Evolutionary conservation across 805 yeast species (phyloP).

Genomic region (Kurtzmaniella fragi): DNA sequence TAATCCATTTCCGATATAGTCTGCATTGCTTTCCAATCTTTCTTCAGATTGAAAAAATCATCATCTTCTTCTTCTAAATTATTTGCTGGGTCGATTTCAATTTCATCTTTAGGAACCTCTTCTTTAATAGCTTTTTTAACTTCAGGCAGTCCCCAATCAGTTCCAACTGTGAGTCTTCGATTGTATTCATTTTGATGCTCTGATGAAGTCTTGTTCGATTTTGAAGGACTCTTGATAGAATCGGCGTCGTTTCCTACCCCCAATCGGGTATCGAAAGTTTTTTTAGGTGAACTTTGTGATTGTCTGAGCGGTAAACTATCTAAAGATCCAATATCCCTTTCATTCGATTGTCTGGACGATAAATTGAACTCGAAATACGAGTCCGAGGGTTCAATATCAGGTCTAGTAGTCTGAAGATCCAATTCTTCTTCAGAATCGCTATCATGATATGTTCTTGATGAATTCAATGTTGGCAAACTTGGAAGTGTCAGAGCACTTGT

Average conservation of each 20-base stretch:
- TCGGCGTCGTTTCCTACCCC: no score
- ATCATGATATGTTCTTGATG: neutral
- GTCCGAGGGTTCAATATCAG: neutral
- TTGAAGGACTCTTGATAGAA: no score
- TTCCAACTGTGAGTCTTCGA: neutral
- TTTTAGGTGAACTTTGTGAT: no score
- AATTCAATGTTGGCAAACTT: slow-evolving; percentile 13
- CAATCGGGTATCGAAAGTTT: no score
- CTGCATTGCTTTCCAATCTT: slow-evolving; percentile 83
- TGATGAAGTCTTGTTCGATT: no score
- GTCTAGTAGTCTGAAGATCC: slow-evolving; percentile 1
- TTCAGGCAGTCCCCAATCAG: slow-evolving; percentile 3
- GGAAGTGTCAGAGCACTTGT: slow-evolving; percentile 17
- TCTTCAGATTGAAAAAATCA: slow-evolving; percentile 34
- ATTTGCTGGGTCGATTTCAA: slow-evolving; percentile 2
- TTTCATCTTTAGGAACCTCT: neutral
- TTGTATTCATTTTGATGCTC: neutral
- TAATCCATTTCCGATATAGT: slow-evolving; percentile 72
- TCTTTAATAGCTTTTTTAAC: no score
- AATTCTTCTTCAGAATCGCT: neutral
- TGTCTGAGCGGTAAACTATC: no score
- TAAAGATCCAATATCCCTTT: no score
- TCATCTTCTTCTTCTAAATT: slow-evolving; percentile 15
- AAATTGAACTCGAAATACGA: slow-evolving; percentile 3
- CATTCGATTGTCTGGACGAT: no score